Evolutionary conservation across 345 rosid species (phyloP).

Genomic region (Hypericum perforatum): DNA sequence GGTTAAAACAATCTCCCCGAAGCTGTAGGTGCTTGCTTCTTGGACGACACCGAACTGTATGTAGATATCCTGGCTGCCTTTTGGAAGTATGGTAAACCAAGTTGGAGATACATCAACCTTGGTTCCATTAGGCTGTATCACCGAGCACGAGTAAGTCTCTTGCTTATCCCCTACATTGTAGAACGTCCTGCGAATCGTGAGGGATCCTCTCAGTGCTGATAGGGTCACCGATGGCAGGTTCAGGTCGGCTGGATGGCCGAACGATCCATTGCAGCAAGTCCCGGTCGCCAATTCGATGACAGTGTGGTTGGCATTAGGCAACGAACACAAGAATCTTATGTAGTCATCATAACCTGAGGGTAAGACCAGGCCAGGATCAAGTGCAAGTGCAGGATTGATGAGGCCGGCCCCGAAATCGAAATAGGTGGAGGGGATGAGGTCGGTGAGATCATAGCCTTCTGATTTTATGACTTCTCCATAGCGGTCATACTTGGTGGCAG

Average conservation of each 20-base stretch:
- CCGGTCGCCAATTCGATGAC: slow-evolving; percentile 41
- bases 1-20: slow-evolving; percentile 58
- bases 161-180: slow-evolving; percentile 40
- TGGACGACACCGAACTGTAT: slow-evolving; percentile 37
- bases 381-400: slow-evolving; percentile 51
- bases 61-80: slow-evolving; percentile 36
- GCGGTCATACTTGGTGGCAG: slow-evolving; percentile 43
- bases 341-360: slow-evolving; percentile 57
- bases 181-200: slow-evolving; percentile 39
- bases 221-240: slow-evolving; percentile 72
- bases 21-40: slow-evolving; percentile 34
- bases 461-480: slow-evolving; percentile 46
- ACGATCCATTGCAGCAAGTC: slow-evolving; percentile 29
- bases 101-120: slow-evolving; percentile 38
- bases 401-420: slow-evolving; percentile 73
- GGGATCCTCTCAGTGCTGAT: slow-evolving; percentile 35
- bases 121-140: slow-evolving; percentile 62
- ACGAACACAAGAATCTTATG: slow-evolving; percentile 59
- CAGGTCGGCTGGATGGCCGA: slow-evolving; percentile 52
- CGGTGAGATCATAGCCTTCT: slow-evolving; percentile 28
- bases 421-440: slow-evolving; percentile 35
- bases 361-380: slow-evolving; percentile 75
- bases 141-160: slow-evolving; percentile 44
- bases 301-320: slow-evolving; percentile 31
- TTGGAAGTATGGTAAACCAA: slow-evolving; percentile 45